Evolutionary conservation across 352 stramenopile species (phyloP).

Genomic region (Globisporangium viniferum): DNA sequence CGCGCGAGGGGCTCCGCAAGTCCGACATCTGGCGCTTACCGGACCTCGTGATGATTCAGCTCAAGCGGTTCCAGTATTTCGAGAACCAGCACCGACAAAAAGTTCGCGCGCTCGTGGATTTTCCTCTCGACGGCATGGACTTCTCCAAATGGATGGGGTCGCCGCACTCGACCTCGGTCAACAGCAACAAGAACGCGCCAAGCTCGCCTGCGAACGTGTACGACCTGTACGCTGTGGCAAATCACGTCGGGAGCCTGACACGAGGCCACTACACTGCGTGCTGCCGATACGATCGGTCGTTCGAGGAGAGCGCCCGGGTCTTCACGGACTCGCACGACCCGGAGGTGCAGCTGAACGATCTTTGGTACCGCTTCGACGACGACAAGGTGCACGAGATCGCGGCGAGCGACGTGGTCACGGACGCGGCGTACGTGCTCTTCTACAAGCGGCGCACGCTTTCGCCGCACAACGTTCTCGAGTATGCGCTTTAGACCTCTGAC

Average conservation of each 20-base stretch:
- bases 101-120: slow-evolving; percentile 75
- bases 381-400: slow-evolving; percentile 79
- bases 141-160: slow-evolving; percentile 73
- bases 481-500: slow-evolving; percentile 37
- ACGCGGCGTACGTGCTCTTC: slow-evolving; percentile 90
- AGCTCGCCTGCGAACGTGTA: slow-evolving; percentile 53
- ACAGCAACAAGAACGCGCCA: slow-evolving; percentile 1
- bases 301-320: slow-evolving; percentile 51
- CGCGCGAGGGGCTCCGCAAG: slow-evolving; percentile 49
- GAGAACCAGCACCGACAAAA: slow-evolving; percentile 85
- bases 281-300: slow-evolving; percentile 71
- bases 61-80: slow-evolving; percentile 89
- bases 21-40: slow-evolving; percentile 73
- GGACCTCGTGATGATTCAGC: slow-evolving; percentile 84
- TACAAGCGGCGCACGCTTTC: slow-evolving; percentile 85
- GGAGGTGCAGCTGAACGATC: slow-evolving; percentile 47
- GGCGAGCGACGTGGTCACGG: slow-evolving; percentile 64
- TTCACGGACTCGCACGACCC: slow-evolving; percentile 33
- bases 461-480: slow-evolving; percentile 63
- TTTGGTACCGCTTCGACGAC: slow-evolving; percentile 86
- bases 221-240: slow-evolving; percentile 97
- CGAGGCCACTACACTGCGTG: slow-evolving; percentile 94
- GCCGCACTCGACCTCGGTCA: background rate
- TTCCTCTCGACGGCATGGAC: slow-evolving; percentile 72
- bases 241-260: slow-evolving; percentile 95